Percentiles rank a stretch among this genome's conserved stretches.
Conservation (phyloP, 352 stramenopile species). For the Pythium dissimile region DNA sequence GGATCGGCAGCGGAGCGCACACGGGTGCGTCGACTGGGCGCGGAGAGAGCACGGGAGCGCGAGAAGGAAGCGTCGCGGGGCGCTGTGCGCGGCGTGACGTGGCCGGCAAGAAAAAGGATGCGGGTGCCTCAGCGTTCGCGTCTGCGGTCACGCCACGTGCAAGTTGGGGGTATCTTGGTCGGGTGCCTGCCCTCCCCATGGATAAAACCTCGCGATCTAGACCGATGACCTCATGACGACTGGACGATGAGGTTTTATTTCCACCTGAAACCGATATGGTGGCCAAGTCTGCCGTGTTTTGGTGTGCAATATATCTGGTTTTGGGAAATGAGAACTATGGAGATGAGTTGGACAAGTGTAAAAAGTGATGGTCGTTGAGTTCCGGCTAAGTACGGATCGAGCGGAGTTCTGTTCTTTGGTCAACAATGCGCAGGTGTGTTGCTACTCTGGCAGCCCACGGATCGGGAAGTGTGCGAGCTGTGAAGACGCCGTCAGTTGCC, state of each 20-base stretch:
- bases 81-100: neutral
- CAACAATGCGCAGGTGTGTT: neutral
- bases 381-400: neutral
- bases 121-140: neutral
- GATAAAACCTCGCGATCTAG: slow-evolving; percentile 9
- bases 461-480: no score
- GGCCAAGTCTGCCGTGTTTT: slow-evolving; percentile 1
- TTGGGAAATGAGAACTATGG: neutral
- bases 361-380: neutral
- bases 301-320: neutral
- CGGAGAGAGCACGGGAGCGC: neutral
- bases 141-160: slow-evolving; percentile 19
- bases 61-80: neutral
- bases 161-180: neutral
- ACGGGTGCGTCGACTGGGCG: no score
- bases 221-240: no score
- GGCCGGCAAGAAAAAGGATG: neutral
- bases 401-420: no score
- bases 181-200: neutral
- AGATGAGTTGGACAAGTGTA: neutral
- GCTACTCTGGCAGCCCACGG: neutral
- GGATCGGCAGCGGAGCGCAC: no score
- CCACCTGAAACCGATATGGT: neutral
- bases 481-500: neutral
- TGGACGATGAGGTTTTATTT: slow-evolving; percentile 9